Conservation (phyloP, 306 rosid species). For the Cucurbita pepo region DNA sequence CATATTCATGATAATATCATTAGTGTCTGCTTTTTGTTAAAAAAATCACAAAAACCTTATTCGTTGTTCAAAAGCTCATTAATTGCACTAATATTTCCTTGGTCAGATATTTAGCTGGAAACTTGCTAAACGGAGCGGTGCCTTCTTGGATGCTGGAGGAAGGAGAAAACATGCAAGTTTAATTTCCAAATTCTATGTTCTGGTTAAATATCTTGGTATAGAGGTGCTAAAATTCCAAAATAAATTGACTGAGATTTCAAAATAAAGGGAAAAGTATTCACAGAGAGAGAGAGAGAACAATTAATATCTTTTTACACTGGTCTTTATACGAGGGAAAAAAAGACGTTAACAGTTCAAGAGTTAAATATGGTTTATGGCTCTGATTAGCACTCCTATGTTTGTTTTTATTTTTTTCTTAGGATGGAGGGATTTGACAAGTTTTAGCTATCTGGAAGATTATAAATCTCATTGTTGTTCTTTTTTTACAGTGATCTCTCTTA, state of each 20-base stretch:
- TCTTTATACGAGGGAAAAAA: background rate
- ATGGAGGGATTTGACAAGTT: background rate
- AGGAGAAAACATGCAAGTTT: slow-evolving; percentile 16
- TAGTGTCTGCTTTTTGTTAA: background rate
- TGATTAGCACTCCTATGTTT: background rate
- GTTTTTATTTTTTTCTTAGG: background rate
- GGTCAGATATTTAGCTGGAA: slow-evolving; percentile 28
- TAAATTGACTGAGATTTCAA: background rate
- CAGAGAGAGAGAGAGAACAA: background rate
- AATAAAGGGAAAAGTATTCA: background rate
- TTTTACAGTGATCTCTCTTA: slow-evolving; percentile 38
- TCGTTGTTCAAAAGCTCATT: background rate
- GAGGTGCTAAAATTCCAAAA: background rate
- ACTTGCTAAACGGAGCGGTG: slow-evolving; percentile 24
- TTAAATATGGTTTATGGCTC: background rate
- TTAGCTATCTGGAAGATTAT: background rate
- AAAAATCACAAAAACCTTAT: background rate
- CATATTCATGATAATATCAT: background rate
- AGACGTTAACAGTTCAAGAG: background rate
- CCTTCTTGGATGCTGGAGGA: slow-evolving; percentile 17
- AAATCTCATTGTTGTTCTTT: background rate
- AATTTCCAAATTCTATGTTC: background rate
- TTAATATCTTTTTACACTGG: background rate
- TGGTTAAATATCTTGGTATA: background rate
- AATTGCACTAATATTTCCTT: background rate